Evolutionary conservation across 179 eudicot genomes (phyloP).

Genomic region (Monotropa hypopitys): DNA sequence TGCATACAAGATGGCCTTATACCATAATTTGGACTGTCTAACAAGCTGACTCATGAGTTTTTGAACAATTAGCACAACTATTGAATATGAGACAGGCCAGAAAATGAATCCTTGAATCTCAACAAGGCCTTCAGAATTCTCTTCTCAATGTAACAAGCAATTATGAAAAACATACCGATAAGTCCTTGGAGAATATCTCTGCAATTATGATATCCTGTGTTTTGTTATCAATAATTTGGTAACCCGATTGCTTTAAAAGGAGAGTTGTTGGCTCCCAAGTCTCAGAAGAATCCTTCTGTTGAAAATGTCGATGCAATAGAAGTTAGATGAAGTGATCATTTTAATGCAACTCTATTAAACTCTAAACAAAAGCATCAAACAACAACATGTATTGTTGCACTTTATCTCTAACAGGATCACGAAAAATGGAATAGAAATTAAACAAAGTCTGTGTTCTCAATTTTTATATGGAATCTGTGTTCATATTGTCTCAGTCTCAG

Average conservation of each 20-base stretch:
- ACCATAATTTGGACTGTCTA: not conserved
- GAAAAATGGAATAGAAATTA: not conserved
- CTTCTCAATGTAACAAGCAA: not conserved
- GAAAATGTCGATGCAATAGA: not conserved
- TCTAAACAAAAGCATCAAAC: not conserved
- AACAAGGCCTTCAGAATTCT: not conserved
- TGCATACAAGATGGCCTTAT: not conserved
- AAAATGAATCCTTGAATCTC: not conserved
- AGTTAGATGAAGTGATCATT: not conserved
- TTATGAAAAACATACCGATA: constrained; percentile 39
- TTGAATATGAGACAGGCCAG: not conserved
- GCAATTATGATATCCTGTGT: constrained; percentile 35
- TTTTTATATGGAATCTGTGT: not conserved
- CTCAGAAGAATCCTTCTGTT: constrained; percentile 64
- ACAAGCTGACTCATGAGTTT: not conserved
- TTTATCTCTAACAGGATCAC: not conserved
- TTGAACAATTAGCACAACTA: not conserved
- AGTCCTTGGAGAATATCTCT: constrained; percentile 62
- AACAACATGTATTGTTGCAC: not conserved
- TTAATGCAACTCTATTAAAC: not conserved
- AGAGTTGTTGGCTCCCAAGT: constrained; percentile 71
- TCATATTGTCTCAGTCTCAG: not conserved
- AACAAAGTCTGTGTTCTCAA: not conserved
- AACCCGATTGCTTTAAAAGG: constrained; percentile 46
- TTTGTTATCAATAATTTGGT: constrained; percentile 51